Percentiles rank a stretch among this genome's conserved stretches.
These are phyloP conservation scores for Aspergillus clavatus DNA, from an alignment of 2,329 filamentous ascomycete genomes.

Conservation along the genomic window DNA sequence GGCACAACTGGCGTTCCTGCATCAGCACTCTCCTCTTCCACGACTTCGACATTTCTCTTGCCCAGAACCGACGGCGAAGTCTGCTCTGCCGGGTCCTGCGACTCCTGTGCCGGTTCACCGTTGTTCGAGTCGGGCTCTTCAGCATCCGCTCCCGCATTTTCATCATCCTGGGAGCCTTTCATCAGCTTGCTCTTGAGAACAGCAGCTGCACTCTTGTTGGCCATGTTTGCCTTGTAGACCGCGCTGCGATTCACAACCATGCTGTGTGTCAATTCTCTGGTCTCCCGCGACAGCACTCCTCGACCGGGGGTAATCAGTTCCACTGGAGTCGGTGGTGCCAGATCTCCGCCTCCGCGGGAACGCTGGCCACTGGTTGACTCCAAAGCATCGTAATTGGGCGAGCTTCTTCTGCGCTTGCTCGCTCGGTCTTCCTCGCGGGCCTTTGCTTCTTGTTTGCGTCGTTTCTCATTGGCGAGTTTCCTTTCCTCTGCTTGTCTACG, in stretches of 20 bases:
- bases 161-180: conserved; percentile 25
- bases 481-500: conserved; percentile 82
- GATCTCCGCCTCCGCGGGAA: conserved; percentile 21
- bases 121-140: conserved; percentile 23
- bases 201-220: conserved; percentile 92
- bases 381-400: conserved; percentile 40
- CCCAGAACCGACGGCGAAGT: conserved; percentile 32
- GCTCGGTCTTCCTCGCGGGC: conserved; percentile 44
- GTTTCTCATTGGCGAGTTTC: conserved; percentile 71
- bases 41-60: conserved; percentile 64
- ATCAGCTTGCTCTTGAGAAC: conserved; percentile 77
- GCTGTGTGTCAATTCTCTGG: conserved; percentile 70
- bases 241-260: conserved; percentile 74
- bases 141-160: conserved; percentile 17
- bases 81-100: conserved; percentile 22
- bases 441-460: conserved; percentile 68
- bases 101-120: conserved; percentile 15
- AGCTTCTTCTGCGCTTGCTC: conserved; percentile 42
- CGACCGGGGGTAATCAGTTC: conserved; percentile 55
- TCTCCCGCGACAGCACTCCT: conserved; percentile 52
- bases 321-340: conserved; percentile 43
- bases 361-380: conserved; percentile 25
- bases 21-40: conserved; percentile 56
- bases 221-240: conserved; percentile 64
- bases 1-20: conserved; percentile 50